Conservation (phyloP, 331 rosid species). For the Malus hybrid region DNA sequence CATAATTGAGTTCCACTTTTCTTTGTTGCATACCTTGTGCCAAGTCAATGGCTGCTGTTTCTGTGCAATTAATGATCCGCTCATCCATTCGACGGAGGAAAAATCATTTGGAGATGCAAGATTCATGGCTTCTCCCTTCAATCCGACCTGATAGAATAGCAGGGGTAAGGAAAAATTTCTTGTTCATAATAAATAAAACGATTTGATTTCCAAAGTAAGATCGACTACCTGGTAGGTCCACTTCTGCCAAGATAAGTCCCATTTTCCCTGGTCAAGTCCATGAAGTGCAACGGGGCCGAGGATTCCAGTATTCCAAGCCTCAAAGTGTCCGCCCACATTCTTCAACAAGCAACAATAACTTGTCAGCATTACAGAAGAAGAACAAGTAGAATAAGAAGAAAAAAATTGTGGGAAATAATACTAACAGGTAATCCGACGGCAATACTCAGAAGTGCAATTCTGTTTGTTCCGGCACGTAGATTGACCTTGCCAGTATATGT, state of each 20-base stretch:
- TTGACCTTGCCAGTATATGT: conserved; percentile 67
- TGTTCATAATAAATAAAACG: not conserved
- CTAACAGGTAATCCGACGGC: conserved; percentile 96
- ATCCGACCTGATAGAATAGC: conserved; percentile 57
- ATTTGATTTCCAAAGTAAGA: conserved; percentile 12
- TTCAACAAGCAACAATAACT: conserved; percentile 23
- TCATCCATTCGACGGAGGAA: conserved; percentile 82
- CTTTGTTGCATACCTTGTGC: conserved; percentile 63
- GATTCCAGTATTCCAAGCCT: conserved; percentile 93
- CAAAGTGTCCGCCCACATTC: conserved; percentile 95
- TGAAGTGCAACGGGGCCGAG: conserved; percentile 91
- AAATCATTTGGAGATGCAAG: conserved; percentile 64
- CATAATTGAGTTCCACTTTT: not conserved
- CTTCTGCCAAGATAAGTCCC: conserved; percentile 84
- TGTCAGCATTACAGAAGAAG: not conserved
- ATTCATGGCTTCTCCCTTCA: conserved; percentile 91
- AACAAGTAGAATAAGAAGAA: conserved; percentile 1
- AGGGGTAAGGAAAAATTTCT: conserved; percentile 7
- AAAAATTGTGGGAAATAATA: conserved; percentile 17
- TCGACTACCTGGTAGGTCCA: conserved; percentile 87
- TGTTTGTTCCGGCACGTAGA: conserved; percentile 77
- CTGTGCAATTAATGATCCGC: conserved; percentile 51
- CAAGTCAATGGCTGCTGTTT: conserved; percentile 85
- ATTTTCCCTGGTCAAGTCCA: conserved; percentile 82
- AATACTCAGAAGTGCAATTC: conserved; percentile 80